Evolutionary conservation across 805 yeast genomes (phyloP).

Genomic region (Candida anglica): DNA sequence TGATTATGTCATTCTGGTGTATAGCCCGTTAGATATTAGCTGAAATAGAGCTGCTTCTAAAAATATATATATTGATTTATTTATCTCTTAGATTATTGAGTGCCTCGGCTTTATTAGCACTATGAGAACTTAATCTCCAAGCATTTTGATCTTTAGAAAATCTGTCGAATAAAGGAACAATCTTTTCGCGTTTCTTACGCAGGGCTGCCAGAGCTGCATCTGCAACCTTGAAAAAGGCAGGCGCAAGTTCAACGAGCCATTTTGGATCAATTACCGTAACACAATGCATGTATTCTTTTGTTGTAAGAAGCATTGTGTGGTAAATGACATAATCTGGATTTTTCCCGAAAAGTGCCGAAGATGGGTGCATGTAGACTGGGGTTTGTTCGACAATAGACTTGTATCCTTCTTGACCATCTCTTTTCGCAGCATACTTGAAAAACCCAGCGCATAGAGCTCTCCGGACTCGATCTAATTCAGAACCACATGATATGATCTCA

Average conservation of each 20-base stretch:
- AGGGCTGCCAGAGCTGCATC: conserved; percentile 48
- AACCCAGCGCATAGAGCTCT: conserved; percentile 65
- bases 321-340: conserved; percentile 78
- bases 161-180: conserved; percentile 67
- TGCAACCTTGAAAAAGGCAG: conserved; percentile 66
- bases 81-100: conserved; percentile 3
- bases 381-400: conserved; percentile 63
- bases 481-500: conserved; percentile 47
- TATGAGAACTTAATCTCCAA: conserved; percentile 67
- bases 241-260: conserved; percentile 72
- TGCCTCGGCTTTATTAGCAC: conserved; percentile 11
- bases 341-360: conserved; percentile 61
- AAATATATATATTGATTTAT: too few species aligned
- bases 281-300: conserved; percentile 89
- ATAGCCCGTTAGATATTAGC: too few species aligned
- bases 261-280: conserved; percentile 76
- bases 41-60: too few species aligned
- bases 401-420: conserved; percentile 51
- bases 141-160: conserved; percentile 58
- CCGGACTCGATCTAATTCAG: conserved; percentile 53
- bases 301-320: conserved; percentile 76
- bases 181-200: conserved; percentile 55
- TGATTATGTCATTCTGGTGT: too few species aligned
- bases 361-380: conserved; percentile 82
- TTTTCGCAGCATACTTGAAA: conserved; percentile 62